These are phyloP conservation scores for Patellifolia procumbens DNA, from an alignment of 179 eudicot genomes.

Conservation along the genomic window DNA sequence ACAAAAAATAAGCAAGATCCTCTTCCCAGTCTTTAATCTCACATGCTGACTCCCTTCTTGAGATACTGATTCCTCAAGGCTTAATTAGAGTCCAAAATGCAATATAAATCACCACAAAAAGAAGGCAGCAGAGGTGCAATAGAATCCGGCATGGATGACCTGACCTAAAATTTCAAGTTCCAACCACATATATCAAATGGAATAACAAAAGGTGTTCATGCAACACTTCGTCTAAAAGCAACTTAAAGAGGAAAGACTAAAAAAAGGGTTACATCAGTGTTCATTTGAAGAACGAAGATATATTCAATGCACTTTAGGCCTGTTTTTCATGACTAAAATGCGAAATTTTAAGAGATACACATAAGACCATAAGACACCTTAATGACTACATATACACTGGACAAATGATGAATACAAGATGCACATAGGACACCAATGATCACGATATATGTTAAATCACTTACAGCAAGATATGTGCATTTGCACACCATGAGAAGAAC, in stretches of 20 bases:
- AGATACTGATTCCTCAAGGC: slow-evolving; percentile 41
- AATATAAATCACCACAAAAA: slow-evolving; percentile 53
- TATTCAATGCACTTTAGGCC: neutral
- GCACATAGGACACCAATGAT: neutral
- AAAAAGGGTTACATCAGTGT: neutral
- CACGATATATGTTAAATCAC: slow-evolving; percentile 23
- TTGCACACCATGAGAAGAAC: slow-evolving; percentile 57
- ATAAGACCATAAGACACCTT: neutral
- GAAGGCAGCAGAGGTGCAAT: slow-evolving; percentile 53
- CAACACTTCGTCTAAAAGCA: neutral
- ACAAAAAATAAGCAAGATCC: slow-evolving; percentile 67
- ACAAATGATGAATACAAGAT: neutral
- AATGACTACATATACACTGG: neutral
- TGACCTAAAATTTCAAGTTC: slow-evolving; percentile 48
- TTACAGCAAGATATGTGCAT: slow-evolving; percentile 69
- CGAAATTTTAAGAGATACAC: neutral
- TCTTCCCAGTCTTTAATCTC: slow-evolving; percentile 68
- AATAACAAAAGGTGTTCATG: neutral
- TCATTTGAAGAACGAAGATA: neutral
- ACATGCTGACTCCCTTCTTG: slow-evolving; percentile 44
- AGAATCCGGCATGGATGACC: slow-evolving; percentile 82
- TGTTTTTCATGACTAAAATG: neutral
- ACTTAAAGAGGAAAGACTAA: neutral
- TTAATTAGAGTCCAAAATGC: slow-evolving; percentile 52
- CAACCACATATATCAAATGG: slow-evolving; percentile 23